phyloP scores from a whole-genome alignment of 2,329 filamentous ascomycete species.

The Stachybotrys elegans region DNA sequence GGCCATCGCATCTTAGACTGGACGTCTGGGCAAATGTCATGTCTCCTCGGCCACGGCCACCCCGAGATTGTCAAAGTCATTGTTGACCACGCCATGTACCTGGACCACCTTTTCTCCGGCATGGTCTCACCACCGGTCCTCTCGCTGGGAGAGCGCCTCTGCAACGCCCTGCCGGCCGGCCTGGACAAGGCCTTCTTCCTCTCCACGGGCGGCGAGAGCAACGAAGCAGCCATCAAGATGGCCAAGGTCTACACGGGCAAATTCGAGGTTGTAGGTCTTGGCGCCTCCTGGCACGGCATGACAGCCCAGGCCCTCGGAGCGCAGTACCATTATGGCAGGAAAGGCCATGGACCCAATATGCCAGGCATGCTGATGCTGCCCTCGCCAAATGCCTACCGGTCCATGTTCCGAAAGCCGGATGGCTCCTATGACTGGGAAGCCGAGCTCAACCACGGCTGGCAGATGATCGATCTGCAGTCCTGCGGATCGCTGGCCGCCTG shows the following conservation, averaged over 20 bases:
- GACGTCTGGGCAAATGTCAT: slow-evolving; percentile 58
- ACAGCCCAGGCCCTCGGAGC: slow-evolving; percentile 49
- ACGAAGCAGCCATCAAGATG: slow-evolving; percentile 59
- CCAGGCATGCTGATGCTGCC: slow-evolving; percentile 55
- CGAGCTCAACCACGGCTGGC: slow-evolving; percentile 56
- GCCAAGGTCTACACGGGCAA: slow-evolving; percentile 61
- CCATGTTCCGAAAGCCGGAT: slow-evolving; percentile 51
- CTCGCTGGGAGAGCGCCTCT: slow-evolving; percentile 46
- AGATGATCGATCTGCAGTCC: slow-evolving; percentile 53
- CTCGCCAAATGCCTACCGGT: slow-evolving; percentile 56
- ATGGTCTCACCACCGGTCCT: slow-evolving; percentile 56
- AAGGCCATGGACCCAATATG: slow-evolving; percentile 41
- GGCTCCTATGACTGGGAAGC: slow-evolving; percentile 58
- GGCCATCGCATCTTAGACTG: slow-evolving; percentile 49
- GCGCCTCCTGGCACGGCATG: slow-evolving; percentile 57
- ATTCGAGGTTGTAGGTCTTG: slow-evolving; percentile 58
- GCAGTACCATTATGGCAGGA: slow-evolving; percentile 51
- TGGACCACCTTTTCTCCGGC: slow-evolving; percentile 55
- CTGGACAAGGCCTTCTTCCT: slow-evolving; percentile 54
- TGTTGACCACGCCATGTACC: slow-evolving; percentile 37
- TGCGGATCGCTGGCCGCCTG: slow-evolving; percentile 58
- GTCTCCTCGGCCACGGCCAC: slow-evolving; percentile 52
- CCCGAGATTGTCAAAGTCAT: slow-evolving; percentile 53
- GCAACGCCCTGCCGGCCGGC: slow-evolving; percentile 38
- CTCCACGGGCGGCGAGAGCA: slow-evolving; percentile 51